Base-by-base conservation (phyloP, 805 yeast species). In the Blastobotrys americana region DNA sequence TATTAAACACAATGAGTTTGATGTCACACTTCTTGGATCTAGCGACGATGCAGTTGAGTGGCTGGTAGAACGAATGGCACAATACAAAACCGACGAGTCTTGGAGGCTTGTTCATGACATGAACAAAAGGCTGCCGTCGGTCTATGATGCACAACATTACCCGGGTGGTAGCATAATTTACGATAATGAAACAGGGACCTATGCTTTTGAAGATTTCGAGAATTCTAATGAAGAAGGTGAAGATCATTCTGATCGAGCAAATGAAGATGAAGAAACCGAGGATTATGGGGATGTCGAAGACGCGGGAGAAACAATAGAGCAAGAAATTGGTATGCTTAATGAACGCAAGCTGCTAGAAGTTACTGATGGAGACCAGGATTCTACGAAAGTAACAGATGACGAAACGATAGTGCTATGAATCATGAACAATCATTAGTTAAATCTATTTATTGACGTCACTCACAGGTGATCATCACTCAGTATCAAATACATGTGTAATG, bases 1-100 rank as follows among this genome's bases (percentile, higher is more conserved):
- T 1, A 80, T 85, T 16, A 71, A 69, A 31, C 94, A 84, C 55
- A 74, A 81, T 38, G 84, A 82, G 54, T 88, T 88, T 61, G 96
- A 88, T 60, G 74, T 85, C 19, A 76, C 77, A 16, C 59, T 88
- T 15, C 61, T 87, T 19, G 96, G 96, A 1, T 76, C 73, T 51
- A 85, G 96, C 63, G 97, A 89, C 57, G 88, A 84, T 53, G 85
- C 77, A 4, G 87, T 85, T 4, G 74, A 82, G 21, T 77, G 77
- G 59, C 66, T 88, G 1, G 68, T 78, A 36, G 72, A 74, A 21
- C 69, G 69, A 46, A 63, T 83, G 34, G 70, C 71, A 3, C 31
- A 25, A 8, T 13, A 25, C 13, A 13, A 25, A 25, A 8, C 8
- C 31, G 31, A 25, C 31, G 13, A 25, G 31, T 5, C 13, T 20